Evolutionary conservation across 768 basidiomycete species (phyloP).

Genomic region (Boletus vinaceobasis): DNA sequence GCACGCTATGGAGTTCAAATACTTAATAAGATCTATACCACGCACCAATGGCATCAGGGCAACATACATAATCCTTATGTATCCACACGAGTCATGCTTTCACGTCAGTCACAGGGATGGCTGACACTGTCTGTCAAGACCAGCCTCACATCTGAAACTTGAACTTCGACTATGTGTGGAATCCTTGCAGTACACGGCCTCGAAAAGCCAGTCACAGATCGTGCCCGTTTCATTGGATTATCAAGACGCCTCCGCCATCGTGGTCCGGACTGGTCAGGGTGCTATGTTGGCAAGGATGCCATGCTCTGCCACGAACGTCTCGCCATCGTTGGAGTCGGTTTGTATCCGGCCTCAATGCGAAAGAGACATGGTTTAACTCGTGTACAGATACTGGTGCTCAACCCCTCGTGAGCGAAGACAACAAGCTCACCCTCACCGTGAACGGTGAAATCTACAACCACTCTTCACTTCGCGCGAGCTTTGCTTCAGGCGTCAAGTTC

Average conservation of each 20-base stretch:
- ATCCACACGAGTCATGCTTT: neutral
- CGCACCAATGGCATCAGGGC: too few species aligned
- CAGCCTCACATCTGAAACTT: neutral
- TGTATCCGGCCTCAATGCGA: constrained; percentile 24
- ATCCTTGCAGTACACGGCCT: constrained; percentile 85
- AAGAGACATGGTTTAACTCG: neutral
- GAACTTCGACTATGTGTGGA: constrained; percentile 69
- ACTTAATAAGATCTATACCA: too few species aligned
- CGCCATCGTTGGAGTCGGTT: constrained; percentile 97
- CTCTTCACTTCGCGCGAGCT: constrained; percentile 64
- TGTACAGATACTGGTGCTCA: constrained; percentile 90
- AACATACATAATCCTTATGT: neutral
- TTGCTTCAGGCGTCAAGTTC: constrained; percentile 70
- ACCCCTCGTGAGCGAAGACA: constrained; percentile 84
- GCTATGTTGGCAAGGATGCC: constrained; percentile 76
- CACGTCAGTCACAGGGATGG: neutral
- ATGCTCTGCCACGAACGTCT: constrained; percentile 94
- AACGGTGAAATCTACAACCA: constrained; percentile 99
- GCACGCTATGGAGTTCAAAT: too few species aligned
- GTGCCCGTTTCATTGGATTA: constrained; percentile 74
- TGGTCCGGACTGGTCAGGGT: constrained; percentile 99
- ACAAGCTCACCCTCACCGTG: constrained; percentile 80
- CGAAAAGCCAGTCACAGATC: constrained; percentile 62
- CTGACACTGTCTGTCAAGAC: neutral
- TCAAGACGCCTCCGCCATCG: constrained; percentile 90